Evolutionary conservation across 2,329 filamentous ascomycete genomes (phyloP).

Genomic region (Neophaeococcomyces mojaviensis): DNA sequence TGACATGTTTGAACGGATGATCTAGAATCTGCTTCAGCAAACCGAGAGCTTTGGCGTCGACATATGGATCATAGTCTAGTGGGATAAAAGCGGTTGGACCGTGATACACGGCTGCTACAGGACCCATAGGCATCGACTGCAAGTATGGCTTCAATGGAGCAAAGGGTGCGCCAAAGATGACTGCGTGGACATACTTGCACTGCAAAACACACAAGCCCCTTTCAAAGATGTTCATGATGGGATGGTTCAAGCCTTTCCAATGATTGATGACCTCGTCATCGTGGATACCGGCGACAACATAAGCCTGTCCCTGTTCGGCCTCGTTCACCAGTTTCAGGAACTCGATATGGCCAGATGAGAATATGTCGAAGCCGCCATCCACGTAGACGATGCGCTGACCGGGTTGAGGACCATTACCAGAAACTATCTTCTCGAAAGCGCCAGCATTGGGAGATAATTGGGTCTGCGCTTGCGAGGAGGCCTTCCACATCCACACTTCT

Average conservation of each 20-base stretch:
- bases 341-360: conserved; percentile 94
- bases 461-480: conserved; percentile 29
- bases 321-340: conserved; percentile 74
- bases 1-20: conserved; percentile 79
- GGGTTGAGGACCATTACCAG: conserved; percentile 61
- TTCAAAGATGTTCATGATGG: conserved; percentile 99
- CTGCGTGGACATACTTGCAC: conserved; percentile 85
- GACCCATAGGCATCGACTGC: conserved; percentile 62
- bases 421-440: conserved; percentile 59
- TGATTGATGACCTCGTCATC: conserved; percentile 91
- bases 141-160: conserved; percentile 75
- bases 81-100: conserved; percentile 90
- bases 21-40: conserved; percentile 72
- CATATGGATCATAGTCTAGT: conserved; percentile 70
- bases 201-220: conserved; percentile 90
- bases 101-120: conserved; percentile 80
- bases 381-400: conserved; percentile 89
- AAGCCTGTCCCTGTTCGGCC: conserved; percentile 58
- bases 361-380: conserved; percentile 92
- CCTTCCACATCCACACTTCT: conserved; percentile 77
- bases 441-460: conserved; percentile 52
- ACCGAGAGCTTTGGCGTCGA: conserved; percentile 68
- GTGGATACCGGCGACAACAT: conserved; percentile 88
- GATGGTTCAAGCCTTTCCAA: conserved; percentile 97
- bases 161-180: conserved; percentile 86